These are phyloP conservation scores for Blastomyces parvus DNA, from an alignment of 2,329 filamentous ascomycete species.

Conservation along the genomic window DNA sequence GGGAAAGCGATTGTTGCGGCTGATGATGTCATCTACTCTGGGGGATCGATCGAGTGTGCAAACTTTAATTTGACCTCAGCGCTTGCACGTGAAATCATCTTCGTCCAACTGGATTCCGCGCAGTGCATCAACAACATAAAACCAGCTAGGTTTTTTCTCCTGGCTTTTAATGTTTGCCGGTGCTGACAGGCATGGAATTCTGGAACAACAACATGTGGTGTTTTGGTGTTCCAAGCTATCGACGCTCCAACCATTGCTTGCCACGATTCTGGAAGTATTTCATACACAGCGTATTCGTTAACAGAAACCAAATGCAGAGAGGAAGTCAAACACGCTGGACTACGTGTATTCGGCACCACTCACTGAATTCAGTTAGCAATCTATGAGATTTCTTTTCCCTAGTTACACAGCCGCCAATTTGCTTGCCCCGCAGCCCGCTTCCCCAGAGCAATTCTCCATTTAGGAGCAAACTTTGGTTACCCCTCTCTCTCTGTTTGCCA, in stretches of 20 bases:
- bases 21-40: neutral
- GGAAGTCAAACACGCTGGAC: no score
- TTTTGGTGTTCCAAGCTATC: neutral
- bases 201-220: neutral
- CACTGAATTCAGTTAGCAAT: neutral
- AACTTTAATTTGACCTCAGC: neutral
- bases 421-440: slow-evolving; percentile 35
- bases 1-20: no score
- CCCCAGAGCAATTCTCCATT: slow-evolving; percentile 51
- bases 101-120: no score
- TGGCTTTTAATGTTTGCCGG: neutral
- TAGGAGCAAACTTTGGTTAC: slow-evolving; percentile 36
- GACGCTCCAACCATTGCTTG: neutral
- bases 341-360: neutral
- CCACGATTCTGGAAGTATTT: neutral
- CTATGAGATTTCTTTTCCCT: neutral
- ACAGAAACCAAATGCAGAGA: neutral
- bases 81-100: neutral
- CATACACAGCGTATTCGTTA: neutral
- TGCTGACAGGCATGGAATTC: neutral
- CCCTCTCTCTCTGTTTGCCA: slow-evolving; percentile 34
- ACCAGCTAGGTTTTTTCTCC: no score
- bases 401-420: neutral
- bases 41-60: neutral
- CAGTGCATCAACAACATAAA: no score